Evolutionary conservation across 2,329 filamentous ascomycete genomes (phyloP), one percentile per base, ranked within the genome.

Genomic region (Leptodontidium sp.): DNA sequence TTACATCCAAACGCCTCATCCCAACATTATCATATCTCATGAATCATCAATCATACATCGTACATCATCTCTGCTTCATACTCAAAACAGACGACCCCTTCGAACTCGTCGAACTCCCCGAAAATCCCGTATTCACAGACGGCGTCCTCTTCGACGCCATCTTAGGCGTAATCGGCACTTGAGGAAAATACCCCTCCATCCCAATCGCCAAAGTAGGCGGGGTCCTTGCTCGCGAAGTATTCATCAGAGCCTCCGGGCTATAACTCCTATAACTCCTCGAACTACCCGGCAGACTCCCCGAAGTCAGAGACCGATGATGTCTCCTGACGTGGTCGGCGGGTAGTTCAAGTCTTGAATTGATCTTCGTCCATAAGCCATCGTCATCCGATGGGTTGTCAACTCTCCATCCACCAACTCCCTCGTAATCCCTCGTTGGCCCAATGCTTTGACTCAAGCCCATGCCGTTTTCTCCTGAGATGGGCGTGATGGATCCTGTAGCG

Each of bases 341-440:
- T 15, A 86, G 76, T 70, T 86, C 84, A 8, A 86, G 79, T 12
- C 84, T 79, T 0, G 84, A 85, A 72, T 86, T 86, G 70, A 87
- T 85, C 55, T 82, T 83, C 21, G 82, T 83, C 85, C 85, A 87
- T 40, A 81, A 73, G 4, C 73, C 77, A 43, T 81, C 80, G 15
- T 80, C 79, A 47, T 84, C 75, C 15, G 65, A 74, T 74, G 66
- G 77, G 72, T 79, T 78, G 74, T 73, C 80, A 1, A 87, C 71
- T 59, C 86, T 80, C 86, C 87, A 89, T 2, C 87, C 87, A 21
- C 87, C 87, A 1, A 89, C 78, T 8, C 87, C 87, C 72, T 89
- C 87, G 71, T 85, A 89, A 74, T 89, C 87, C 38, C 87, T 80
- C 64, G 85, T 83, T 3, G 85, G 78, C 0, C 86, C 86, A 43